These are phyloP conservation scores for Pyracantha coccinea DNA, from an alignment of 331 rosid species.

Conservation along the genomic window DNA sequence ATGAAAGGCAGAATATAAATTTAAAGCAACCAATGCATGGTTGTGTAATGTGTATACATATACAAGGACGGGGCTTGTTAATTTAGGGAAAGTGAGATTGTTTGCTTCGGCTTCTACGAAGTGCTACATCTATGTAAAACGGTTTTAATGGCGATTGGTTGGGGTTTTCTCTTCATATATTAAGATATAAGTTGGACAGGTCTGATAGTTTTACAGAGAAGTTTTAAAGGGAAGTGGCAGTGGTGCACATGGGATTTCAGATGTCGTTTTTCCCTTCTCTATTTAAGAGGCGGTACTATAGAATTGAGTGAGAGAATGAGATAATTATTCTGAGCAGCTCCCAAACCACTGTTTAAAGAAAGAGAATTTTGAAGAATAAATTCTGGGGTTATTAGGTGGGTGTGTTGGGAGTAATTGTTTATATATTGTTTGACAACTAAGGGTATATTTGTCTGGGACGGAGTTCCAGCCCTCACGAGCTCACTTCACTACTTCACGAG, in stretches of 20 bases:
- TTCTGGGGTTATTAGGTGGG: conserved; percentile 32
- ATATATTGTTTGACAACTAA: conserved; percentile 44
- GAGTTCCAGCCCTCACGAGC: conserved; percentile 23
- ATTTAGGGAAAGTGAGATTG: conserved; percentile 30
- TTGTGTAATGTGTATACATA: no score
- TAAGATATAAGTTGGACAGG: conserved; percentile 58
- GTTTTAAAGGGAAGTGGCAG: conserved; percentile 34
- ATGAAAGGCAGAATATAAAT: conserved; percentile 14
- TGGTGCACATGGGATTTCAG: conserved; percentile 70
- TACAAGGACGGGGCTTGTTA: background rate
- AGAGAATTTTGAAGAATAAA: conserved; percentile 32
- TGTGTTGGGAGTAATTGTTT: conserved; percentile 25
- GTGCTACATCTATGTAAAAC: conserved; percentile 35
- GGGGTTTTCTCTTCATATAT: conserved; percentile 45
- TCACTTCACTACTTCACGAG: background rate
- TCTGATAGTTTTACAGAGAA: conserved; percentile 20
- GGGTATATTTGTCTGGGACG: conserved; percentile 40
- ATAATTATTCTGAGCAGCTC: conserved; percentile 28
- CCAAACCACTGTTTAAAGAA: conserved; percentile 30
- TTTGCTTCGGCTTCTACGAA: conserved; percentile 27
- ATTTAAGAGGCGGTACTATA: background rate
- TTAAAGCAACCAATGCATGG: background rate
- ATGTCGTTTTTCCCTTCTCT: conserved; percentile 35
- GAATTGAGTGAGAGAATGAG: conserved; percentile 16
- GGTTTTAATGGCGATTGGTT: conserved; percentile 41